phyloP scores from a whole-genome alignment of 768 basidiomycete genomes.

The Trametes gibbosa region DNA sequence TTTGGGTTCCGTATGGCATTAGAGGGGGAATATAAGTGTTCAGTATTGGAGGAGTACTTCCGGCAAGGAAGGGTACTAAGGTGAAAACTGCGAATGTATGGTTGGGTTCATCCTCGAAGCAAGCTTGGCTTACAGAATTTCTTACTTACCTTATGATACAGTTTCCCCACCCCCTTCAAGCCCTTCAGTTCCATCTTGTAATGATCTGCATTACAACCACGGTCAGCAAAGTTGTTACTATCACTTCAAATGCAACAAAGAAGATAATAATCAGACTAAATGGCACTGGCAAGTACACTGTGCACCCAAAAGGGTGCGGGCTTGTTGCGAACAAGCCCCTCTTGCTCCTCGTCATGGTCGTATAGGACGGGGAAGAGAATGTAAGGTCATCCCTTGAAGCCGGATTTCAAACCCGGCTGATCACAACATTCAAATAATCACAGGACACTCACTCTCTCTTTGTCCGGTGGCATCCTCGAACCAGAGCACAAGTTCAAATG shows the following conservation, averaged over 20 bases:
- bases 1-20: conserved; percentile 66
- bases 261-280: conserved; percentile 61
- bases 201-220: not conserved
- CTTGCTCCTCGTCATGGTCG: conserved; percentile 84
- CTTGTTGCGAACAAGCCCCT: conserved; percentile 78
- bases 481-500: conserved; percentile 22
- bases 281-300: conserved; percentile 89
- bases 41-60: conserved; percentile 72
- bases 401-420: not conserved
- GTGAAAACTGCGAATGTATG: conserved; percentile 89
- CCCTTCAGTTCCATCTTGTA: not conserved
- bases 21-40: conserved; percentile 73
- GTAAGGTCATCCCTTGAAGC: conserved; percentile 54
- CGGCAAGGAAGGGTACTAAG: conserved; percentile 55
- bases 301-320: conserved; percentile 56
- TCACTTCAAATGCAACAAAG: not conserved
- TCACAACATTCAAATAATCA: not conserved
- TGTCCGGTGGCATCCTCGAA: conserved; percentile 2
- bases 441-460: not conserved
- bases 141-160: not conserved
- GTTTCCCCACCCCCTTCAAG: not conserved
- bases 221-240: not conserved
- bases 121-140: not conserved
- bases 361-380: conserved; percentile 92
- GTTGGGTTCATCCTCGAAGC: conserved; percentile 44